phyloP scores from a whole-genome alignment of 805 yeast genomes.

The Cyberlindnera sargentensis region DNA sequence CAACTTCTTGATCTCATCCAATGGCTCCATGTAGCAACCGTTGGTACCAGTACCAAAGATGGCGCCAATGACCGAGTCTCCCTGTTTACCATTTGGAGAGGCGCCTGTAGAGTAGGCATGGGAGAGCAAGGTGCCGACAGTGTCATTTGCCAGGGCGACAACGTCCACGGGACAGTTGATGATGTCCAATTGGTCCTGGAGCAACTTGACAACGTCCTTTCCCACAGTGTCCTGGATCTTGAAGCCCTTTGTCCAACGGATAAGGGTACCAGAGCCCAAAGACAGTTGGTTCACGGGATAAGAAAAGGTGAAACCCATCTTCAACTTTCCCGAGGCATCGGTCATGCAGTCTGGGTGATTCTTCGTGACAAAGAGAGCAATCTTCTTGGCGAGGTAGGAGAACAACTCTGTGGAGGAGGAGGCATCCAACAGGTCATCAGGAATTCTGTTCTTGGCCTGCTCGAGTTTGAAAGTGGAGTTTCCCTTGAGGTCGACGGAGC shows the following conservation, averaged over 20 bases:
- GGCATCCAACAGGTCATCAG: slow-evolving; percentile 65
- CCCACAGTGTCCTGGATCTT: slow-evolving; percentile 81
- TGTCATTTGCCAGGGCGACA: slow-evolving; percentile 90
- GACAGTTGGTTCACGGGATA: slow-evolving; percentile 90
- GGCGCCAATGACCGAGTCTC: slow-evolving; percentile 79
- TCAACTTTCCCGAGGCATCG: slow-evolving; percentile 33
- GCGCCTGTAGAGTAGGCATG: slow-evolving; percentile 70
- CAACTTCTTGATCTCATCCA: slow-evolving; percentile 69
- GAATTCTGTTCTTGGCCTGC: slow-evolving; percentile 75
- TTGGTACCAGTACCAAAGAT: slow-evolving; percentile 98
- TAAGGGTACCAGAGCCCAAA: slow-evolving; percentile 67
- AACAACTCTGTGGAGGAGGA: slow-evolving; percentile 61
- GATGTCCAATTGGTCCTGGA: slow-evolving; percentile 62
- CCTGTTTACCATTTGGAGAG: slow-evolving; percentile 48
- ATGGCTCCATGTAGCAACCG: slow-evolving; percentile 83
- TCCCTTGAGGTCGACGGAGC: slow-evolving; percentile 74
- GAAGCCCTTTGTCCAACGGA: slow-evolving; percentile 97
- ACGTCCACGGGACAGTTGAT: slow-evolving; percentile 59
- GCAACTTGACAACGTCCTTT: slow-evolving; percentile 65
- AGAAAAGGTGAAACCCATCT: slow-evolving; percentile 88
- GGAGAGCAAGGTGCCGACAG: slow-evolving; percentile 88
- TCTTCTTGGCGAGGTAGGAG: slow-evolving; percentile 64
- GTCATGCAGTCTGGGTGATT: slow-evolving; percentile 40
- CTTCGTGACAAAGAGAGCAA: slow-evolving; percentile 54
- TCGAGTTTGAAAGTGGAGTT: slow-evolving; percentile 71